phyloP scores from a whole-genome alignment of 306 rosid genomes.

The Hippophae gyantsensis region DNA sequence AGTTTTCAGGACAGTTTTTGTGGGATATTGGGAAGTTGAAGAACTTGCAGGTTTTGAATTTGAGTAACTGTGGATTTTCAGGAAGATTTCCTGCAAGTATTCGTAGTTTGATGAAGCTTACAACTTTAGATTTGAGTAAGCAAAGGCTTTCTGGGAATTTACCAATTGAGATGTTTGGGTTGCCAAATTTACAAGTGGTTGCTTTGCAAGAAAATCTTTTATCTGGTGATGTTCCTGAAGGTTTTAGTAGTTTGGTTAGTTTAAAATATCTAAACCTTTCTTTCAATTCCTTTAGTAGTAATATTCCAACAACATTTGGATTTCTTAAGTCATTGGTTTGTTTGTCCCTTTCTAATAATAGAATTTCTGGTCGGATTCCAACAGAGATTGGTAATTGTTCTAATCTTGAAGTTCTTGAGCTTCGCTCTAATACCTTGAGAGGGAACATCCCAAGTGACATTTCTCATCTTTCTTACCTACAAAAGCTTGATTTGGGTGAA shows the following conservation, averaged over 20 bases:
- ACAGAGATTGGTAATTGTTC: slow-evolving; percentile 54
- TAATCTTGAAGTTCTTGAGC: slow-evolving; percentile 58
- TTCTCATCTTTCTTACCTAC: slow-evolving; percentile 34
- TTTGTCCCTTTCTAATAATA: slow-evolving; percentile 49
- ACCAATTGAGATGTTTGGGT: slow-evolving; percentile 63
- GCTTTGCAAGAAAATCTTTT: slow-evolving; percentile 55
- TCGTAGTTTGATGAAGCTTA: slow-evolving; percentile 57
- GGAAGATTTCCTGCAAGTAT: slow-evolving; percentile 45
- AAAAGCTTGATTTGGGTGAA: slow-evolving; percentile 54
- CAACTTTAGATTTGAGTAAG: slow-evolving; percentile 62
- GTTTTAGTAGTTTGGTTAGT: slow-evolving; percentile 69
- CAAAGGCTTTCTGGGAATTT: slow-evolving; percentile 64
- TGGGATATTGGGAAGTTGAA: slow-evolving; percentile 35
- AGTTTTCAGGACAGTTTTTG: slow-evolving; percentile 39
- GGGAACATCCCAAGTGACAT: slow-evolving; percentile 39
- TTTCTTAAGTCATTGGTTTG: slow-evolving; percentile 43
- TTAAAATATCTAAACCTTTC: slow-evolving; percentile 50
- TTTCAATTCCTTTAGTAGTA: slow-evolving; percentile 47
- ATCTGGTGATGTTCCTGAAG: slow-evolving; percentile 66
- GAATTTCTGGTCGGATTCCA: slow-evolving; percentile 46
- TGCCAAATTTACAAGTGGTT: slow-evolving; percentile 55
- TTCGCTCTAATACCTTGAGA: slow-evolving; percentile 40
- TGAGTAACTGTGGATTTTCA: slow-evolving; percentile 65
- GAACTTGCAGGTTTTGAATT: slow-evolving; percentile 49
- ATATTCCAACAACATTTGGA: slow-evolving; percentile 59